Percentiles rank a stretch among this genome's conserved stretches.
Conservation (phyloP, 192 early-diverging fungal species). For the Haplosporangium gracile region DNA sequence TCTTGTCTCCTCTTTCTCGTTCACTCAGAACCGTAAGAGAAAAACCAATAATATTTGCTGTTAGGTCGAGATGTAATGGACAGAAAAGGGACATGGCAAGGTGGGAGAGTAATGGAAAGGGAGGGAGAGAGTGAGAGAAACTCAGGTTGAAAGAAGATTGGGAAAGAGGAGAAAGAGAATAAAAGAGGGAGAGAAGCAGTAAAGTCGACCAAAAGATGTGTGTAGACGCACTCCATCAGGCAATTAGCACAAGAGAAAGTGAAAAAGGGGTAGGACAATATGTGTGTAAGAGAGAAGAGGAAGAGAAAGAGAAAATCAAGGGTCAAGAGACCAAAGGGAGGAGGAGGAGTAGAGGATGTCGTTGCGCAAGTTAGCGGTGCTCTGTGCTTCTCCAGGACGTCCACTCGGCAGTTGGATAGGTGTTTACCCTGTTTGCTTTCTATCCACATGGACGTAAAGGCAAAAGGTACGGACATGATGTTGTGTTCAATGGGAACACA, state of each 20-base stretch:
- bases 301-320: too few species aligned
- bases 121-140: not conserved
- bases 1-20: not conserved
- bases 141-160: not conserved
- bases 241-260: not conserved
- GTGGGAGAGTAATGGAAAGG: not conserved
- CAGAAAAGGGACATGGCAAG: too few species aligned
- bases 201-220: not conserved
- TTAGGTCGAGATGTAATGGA: too few species aligned
- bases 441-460: too few species aligned
- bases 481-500: not conserved
- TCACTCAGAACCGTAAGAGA: not conserved
- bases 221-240: too few species aligned
- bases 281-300: not conserved
- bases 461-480: too few species aligned
- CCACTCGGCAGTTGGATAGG: not conserved
- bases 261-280: not conserved
- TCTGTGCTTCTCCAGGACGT: not conserved
- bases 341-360: not conserved
- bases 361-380: not conserved
- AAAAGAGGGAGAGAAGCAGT: not conserved
- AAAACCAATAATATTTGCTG: not conserved
- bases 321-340: too few species aligned
- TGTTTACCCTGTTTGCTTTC: too few species aligned
- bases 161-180: too few species aligned